Percentiles rank a stretch among this genome's conserved stretches.
These are phyloP conservation scores for Fusarium anthophilum DNA, from an alignment of 2,329 filamentous ascomycete genomes.

Conservation along the genomic window DNA sequence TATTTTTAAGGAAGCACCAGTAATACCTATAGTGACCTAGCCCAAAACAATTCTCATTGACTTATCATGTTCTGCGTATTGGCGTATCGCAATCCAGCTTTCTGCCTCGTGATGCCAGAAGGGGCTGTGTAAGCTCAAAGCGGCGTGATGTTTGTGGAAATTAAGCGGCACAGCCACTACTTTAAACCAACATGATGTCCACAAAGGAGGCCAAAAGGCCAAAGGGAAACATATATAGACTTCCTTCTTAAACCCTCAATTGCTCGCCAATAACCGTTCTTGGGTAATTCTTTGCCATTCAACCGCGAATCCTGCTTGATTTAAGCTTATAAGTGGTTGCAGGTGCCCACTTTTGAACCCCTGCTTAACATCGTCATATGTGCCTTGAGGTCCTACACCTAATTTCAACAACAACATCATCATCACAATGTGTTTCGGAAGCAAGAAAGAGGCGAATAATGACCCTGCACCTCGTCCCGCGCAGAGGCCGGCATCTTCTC, in stretches of 20 bases:
- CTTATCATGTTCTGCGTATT: neutral
- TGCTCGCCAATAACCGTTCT: neutral
- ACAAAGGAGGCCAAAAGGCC: neutral
- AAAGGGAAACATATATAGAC: neutral
- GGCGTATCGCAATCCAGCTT: neutral
- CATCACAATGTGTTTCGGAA: slow-evolving; percentile 60
- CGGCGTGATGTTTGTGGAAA: slow-evolving; percentile 22
- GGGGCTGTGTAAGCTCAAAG: slow-evolving; percentile 28
- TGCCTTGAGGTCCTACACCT: neutral
- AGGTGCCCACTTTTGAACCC: slow-evolving; percentile 22
- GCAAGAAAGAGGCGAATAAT: slow-evolving; percentile 52
- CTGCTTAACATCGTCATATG: slow-evolving; percentile 22
- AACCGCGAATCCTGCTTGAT: neutral
- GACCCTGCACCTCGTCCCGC: slow-evolving; percentile 54
- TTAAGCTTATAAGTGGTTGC: slow-evolving; percentile 31
- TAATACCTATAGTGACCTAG: neutral
- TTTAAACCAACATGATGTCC: slow-evolving; percentile 1
- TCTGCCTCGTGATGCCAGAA: neutral
- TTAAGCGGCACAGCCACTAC: slow-evolving; percentile 28
- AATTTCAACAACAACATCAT: neutral
- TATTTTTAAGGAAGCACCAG: neutral
- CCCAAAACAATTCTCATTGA: neutral
- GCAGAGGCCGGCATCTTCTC: slow-evolving; percentile 41
- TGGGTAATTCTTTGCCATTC: neutral
- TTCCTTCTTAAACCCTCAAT: neutral